Percentiles rank a stretch among this genome's conserved stretches.
Conservation (phyloP, 73 alveolate species). For the Urostyla sp. region DNA sequence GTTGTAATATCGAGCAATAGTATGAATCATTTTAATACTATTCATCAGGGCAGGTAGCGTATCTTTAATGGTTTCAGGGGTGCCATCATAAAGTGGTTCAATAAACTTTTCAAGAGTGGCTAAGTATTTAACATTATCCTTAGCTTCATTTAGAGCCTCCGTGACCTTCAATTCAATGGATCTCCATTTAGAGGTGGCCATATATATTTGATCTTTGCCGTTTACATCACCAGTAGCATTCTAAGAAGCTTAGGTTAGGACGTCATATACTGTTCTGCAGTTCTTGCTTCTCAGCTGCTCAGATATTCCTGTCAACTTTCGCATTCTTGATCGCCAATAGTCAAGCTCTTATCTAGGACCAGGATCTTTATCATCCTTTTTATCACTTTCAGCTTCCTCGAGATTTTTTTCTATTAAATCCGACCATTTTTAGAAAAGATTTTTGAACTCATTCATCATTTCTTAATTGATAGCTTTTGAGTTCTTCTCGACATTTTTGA, state of each 20-base stretch:
- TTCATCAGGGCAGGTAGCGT: slow-evolving; percentile 99
- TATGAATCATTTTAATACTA: slow-evolving; percentile 99
- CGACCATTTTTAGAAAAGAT: slow-evolving; percentile 76
- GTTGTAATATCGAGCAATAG: slow-evolving; percentile 99
- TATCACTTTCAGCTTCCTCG: slow-evolving; percentile 73
- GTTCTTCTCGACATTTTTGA: slow-evolving; percentile 47
- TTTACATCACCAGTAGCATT: slow-evolving; percentile 68
- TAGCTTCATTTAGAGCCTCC: slow-evolving; percentile 99
- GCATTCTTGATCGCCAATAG: slow-evolving; percentile 83
- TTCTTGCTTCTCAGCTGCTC: slow-evolving; percentile 90
- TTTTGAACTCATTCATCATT: slow-evolving; percentile 65
- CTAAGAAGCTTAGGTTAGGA: slow-evolving; percentile 63
- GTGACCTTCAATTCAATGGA: slow-evolving; percentile 82
- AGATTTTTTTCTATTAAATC: slow-evolving; percentile 76
- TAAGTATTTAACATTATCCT: slow-evolving; percentile 99
- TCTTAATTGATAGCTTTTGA: slow-evolving; percentile 59
- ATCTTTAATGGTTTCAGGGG: slow-evolving; percentile 98
- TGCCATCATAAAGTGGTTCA: slow-evolving; percentile 99
- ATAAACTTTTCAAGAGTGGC: slow-evolving; percentile 99
- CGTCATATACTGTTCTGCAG: slow-evolving; percentile 78
- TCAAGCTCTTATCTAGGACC: slow-evolving; percentile 88
- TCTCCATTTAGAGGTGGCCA: slow-evolving; percentile 69
- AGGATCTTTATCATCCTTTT: slow-evolving; percentile 70
- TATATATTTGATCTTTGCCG: slow-evolving; percentile 69
- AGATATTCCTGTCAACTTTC: slow-evolving; percentile 88